Evolutionary conservation across 768 basidiomycete species (phyloP).

Genomic region (Epithele typhae): DNA sequence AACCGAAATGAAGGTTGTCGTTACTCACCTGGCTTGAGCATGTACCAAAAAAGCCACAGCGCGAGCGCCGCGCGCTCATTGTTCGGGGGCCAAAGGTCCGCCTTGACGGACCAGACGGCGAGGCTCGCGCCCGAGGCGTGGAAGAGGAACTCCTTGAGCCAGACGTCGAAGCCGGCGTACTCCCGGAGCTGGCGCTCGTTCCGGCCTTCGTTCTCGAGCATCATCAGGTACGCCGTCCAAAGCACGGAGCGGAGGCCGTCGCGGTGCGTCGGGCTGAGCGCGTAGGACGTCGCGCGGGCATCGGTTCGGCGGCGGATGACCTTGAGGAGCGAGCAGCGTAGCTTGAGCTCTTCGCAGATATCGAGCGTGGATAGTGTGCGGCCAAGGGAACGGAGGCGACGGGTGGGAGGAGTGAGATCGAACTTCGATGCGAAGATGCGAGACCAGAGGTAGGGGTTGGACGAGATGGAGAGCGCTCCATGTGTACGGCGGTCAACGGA

Average conservation of each 20-base stretch:
- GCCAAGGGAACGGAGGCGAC: constrained; percentile 37
- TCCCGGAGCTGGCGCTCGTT: constrained; percentile 69
- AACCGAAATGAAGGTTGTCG: too few species aligned
- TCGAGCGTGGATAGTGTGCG: background rate
- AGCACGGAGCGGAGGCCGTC: constrained; percentile 42
- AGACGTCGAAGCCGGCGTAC: constrained; percentile 56
- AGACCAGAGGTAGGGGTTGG: constrained; percentile 70
- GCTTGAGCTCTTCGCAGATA: constrained; percentile 49
- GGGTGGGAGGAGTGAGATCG: constrained; percentile 47
- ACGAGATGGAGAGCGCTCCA: constrained; percentile 42
- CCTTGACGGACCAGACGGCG: constrained; percentile 37
- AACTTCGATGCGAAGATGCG: constrained; percentile 66
- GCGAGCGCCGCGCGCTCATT: constrained; percentile 51
- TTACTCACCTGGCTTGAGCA: constrained; percentile 57
- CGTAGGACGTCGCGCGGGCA: constrained; percentile 15
- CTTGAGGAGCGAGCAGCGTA: constrained; percentile 54
- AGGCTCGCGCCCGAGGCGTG: constrained; percentile 52
- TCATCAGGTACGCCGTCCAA: constrained; percentile 69
- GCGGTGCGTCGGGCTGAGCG: constrained; percentile 11
- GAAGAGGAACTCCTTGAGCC: constrained; percentile 70
- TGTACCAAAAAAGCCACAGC: constrained; percentile 80
- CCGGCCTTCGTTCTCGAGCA: constrained; percentile 76
- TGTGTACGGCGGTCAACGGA: constrained; percentile 44
- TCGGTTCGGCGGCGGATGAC: constrained; percentile 44
- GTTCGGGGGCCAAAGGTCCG: constrained; percentile 62